Evolutionary conservation across 192 early-diverging fungal genomes (phyloP).

Genomic region (Oehlia diaphana): DNA sequence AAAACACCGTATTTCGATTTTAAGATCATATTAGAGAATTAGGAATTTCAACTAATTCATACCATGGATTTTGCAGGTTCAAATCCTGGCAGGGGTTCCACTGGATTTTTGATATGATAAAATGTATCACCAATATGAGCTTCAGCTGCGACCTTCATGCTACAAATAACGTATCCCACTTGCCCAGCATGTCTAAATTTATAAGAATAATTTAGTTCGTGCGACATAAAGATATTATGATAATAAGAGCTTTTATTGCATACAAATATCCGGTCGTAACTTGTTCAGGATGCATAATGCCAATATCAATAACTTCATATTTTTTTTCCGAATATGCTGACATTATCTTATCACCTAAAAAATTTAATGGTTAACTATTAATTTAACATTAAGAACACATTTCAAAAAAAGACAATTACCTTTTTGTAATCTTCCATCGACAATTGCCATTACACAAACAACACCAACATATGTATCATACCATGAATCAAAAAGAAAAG

Average conservation of each 20-base stretch:
- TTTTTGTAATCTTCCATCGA: constrained; percentile 79
- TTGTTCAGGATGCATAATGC: constrained; percentile 95
- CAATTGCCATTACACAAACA: constrained; percentile 89
- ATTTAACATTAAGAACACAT: background rate
- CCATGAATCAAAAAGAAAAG: constrained; percentile 96
- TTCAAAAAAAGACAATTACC: constrained; percentile 37
- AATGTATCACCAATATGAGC: constrained; percentile 97
- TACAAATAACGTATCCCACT: constrained; percentile 89
- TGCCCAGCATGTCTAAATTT: constrained; percentile 63
- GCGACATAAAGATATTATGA: background rate
- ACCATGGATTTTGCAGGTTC: constrained; percentile 94
- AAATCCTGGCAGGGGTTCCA: constrained; percentile 85
- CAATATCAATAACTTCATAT: constrained; percentile 90
- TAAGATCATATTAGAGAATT: too few relatives aligned
- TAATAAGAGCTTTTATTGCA: constrained; percentile 1
- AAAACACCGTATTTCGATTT: background rate
- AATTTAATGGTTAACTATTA: background rate
- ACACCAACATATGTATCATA: constrained; percentile 97
- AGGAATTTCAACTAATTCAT: background rate
- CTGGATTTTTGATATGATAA: constrained; percentile 64
- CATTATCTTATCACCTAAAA: constrained; percentile 75
- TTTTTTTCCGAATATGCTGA: constrained; percentile 72
- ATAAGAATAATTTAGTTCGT: background rate
- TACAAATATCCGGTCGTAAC: constrained; percentile 61
- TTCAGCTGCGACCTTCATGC: constrained; percentile 92